Evolutionary conservation across 2,329 filamentous ascomycete species (phyloP).

Genomic region (Exophiala viscosa): DNA sequence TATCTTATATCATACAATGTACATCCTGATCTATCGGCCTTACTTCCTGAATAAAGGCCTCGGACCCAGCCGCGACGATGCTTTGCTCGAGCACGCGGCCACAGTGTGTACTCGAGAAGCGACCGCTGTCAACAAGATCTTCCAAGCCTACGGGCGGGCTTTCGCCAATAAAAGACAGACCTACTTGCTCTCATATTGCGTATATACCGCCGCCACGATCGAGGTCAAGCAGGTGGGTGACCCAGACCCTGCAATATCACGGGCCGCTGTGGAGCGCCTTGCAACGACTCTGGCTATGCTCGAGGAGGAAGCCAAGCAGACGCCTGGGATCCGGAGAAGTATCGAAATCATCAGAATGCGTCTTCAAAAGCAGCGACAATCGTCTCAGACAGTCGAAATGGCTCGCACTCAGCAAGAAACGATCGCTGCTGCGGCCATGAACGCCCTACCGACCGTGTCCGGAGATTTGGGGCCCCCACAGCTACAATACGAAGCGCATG

Average conservation of each 20-base stretch:
- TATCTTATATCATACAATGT: background rate
- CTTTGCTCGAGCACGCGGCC: background rate
- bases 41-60: background rate
- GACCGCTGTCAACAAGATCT: background rate
- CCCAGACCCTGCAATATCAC: background rate
- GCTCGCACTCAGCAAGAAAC: background rate
- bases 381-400: background rate
- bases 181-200: background rate
- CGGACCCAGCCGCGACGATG: background rate
- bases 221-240: background rate
- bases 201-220: background rate
- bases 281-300: background rate
- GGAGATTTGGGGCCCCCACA: too few species aligned
- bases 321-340: background rate
- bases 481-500: too few species aligned
- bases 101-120: background rate
- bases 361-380: background rate
- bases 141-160: background rate
- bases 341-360: background rate
- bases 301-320: background rate
- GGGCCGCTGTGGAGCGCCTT: background rate
- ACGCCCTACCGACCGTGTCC: too few species aligned
- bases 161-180: background rate
- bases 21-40: background rate
- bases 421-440: background rate